These are phyloP conservation scores for Tolypocladium pustulatum DNA, from an alignment of 2,329 filamentous ascomycete genomes.

Conservation along the genomic window DNA sequence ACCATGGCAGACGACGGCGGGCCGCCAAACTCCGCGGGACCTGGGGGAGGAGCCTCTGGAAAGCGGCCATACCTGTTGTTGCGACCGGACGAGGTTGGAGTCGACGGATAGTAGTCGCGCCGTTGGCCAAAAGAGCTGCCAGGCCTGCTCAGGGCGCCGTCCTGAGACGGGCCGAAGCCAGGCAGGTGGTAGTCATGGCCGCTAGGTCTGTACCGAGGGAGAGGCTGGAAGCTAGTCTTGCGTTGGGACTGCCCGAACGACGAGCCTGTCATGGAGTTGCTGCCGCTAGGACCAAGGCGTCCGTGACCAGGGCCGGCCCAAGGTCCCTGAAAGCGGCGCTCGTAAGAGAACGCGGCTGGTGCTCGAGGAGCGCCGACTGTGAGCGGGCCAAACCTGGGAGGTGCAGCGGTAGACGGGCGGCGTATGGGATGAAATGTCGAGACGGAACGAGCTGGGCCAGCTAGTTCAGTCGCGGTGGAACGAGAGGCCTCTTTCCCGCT, in stretches of 20 bases:
- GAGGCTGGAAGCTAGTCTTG: slow-evolving; percentile 3
- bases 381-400: slow-evolving; percentile 20
- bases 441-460: slow-evolving; percentile 9
- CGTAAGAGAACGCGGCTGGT: slow-evolving; percentile 13
- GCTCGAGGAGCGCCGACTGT: slow-evolving; percentile 17
- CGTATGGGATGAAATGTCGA: slow-evolving; percentile 14
- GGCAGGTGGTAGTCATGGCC: slow-evolving; percentile 19
- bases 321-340: slow-evolving; percentile 10
- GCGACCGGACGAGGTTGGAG: slow-evolving; percentile 15
- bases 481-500: neutral
- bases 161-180: slow-evolving; percentile 9
- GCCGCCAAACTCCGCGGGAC: slow-evolving; percentile 5
- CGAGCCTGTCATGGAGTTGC: slow-evolving; percentile 1
- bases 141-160: slow-evolving; percentile 8
- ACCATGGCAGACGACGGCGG: slow-evolving; percentile 8
- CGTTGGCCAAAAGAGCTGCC: slow-evolving; percentile 12
- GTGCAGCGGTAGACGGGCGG: slow-evolving; percentile 9
- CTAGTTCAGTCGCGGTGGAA: neutral
- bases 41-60: slow-evolving; percentile 11
- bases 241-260: slow-evolving; percentile 4
- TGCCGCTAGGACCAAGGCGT: slow-evolving; percentile 1
- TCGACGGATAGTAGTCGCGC: slow-evolving; percentile 17
- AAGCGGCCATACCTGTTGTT: slow-evolving; percentile 18
- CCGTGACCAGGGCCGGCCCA: slow-evolving; percentile 13
- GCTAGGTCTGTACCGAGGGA: slow-evolving; percentile 17